phyloP scores from a whole-genome alignment of 768 basidiomycete species.

The Sistotremastrum niveocremeum region DNA sequence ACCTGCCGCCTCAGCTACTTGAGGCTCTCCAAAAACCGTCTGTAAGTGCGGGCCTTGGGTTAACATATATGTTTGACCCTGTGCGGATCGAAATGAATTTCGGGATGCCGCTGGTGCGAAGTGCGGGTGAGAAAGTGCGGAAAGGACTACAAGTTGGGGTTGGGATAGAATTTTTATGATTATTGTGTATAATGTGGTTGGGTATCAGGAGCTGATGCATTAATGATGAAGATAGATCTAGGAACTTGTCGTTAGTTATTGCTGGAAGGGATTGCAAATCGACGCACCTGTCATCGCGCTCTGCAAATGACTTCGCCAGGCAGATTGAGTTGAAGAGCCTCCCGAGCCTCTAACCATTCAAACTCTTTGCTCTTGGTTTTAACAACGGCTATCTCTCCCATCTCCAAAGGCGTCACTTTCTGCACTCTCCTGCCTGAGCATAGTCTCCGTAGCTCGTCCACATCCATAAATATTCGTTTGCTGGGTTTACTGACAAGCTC shows the following conservation, averaged over 20 bases:
- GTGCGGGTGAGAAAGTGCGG: slow-evolving; percentile 48
- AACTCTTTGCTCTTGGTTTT: slow-evolving; percentile 55
- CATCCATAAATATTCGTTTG: slow-evolving; percentile 62
- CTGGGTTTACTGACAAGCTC: slow-evolving; percentile 74
- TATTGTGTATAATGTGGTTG: too few relatives aligned
- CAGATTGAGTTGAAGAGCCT: slow-evolving; percentile 67
- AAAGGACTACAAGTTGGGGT: slow-evolving; percentile 74
- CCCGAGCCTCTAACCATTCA: slow-evolving; percentile 86
- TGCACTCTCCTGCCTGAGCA: slow-evolving; percentile 75
- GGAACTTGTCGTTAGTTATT: too few relatives aligned
- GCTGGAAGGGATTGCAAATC: too few relatives aligned
- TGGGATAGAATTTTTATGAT: slow-evolving; percentile 61
- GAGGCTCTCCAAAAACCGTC: slow-evolving; percentile 41
- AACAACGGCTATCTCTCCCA: slow-evolving; percentile 90
- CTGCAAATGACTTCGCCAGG: slow-evolving; percentile 83
- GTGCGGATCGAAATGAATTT: slow-evolving; percentile 82
- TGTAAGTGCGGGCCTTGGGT: slow-evolving; percentile 66
- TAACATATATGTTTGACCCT: slow-evolving; percentile 74
- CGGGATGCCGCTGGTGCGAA: slow-evolving; percentile 65
- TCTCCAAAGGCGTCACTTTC: slow-evolving; percentile 67
- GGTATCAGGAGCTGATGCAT: too few relatives aligned
- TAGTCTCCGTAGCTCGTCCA: slow-evolving; percentile 58
- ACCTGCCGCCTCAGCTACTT: slow-evolving; percentile 26
- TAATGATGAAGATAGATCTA: too few relatives aligned
- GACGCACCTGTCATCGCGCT: slow-evolving; percentile 30